Base-by-base conservation (phyloP, 495 filamentous ascomycete genomes). In the Aspergillus heteromorphus region DNA sequence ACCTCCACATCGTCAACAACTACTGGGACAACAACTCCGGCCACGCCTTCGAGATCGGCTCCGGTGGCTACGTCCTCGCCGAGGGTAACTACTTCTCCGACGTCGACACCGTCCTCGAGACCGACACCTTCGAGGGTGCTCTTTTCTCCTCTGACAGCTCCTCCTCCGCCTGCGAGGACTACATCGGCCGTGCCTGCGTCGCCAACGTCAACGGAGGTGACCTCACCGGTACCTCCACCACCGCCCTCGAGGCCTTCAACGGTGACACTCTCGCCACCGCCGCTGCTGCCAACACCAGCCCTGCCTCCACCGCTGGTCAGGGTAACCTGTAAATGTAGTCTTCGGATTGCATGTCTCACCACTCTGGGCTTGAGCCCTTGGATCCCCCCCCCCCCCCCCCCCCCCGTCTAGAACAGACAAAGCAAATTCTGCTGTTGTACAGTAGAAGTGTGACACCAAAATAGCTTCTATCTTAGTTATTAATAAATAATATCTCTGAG, bases 21-120 rank as follows among this genome's bases (percentile, higher is more conserved):
- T 79, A 81, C 71, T 81, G 71, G 64, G 72, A 75, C 53, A 63
- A 71, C 54, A 77, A 71, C 65, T 59, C 64, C 40, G 78, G 79
- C 25, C 79, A 82, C 65, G 70, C 74, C 6, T 81, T 83, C 65
- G 79, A 82, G 59, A 71, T 79, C 49, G 68, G 64, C 29, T 63
- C 64, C 5, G 73, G 77, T 31, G 74, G 70, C 29, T 72, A 73
- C 57, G 74, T 79, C 42, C 65, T 83, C 6, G 78, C 74, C 8
- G 80, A 82, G 62, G 80, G 80, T 13, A 81, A 76, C 60, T 72
- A 75, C 20, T 82, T 81, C 67, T 23, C 17, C 21, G 41, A 51
- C 19, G 54, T 56, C 23, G 11, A 29, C 43, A 29, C 21, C 13
- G 43, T 47, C 23, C 43, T 47, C 23, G 43, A 47, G 43, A 29